Conservation (phyloP, 1,139 yeast species). For the Saccharomycopsis hybrid region DNA sequence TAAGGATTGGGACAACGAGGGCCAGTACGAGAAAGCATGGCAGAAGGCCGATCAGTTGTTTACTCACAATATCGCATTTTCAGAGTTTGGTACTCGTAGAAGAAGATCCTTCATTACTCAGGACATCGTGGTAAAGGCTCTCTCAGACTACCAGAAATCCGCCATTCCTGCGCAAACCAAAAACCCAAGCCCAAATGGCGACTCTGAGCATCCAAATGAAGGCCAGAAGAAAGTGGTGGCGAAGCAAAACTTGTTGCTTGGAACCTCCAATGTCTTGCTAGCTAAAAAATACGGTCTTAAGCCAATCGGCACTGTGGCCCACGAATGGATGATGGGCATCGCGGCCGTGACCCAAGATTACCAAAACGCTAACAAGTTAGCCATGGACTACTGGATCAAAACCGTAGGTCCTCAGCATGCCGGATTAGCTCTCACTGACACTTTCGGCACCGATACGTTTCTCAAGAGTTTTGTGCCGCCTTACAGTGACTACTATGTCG, state of each 20-base stretch:
- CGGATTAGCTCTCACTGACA: slow-evolving; percentile 92
- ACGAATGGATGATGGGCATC: slow-evolving; percentile 98
- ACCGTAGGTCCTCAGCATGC: slow-evolving; percentile 75
- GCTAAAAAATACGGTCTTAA: slow-evolving; percentile 61
- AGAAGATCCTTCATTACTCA: slow-evolving; percentile 78
- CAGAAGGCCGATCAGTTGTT: slow-evolving; percentile 51
- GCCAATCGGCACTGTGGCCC: slow-evolving; percentile 97
- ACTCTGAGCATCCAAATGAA: too few relatives aligned
- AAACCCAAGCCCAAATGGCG: too few relatives aligned
- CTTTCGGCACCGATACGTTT: slow-evolving; percentile 90
- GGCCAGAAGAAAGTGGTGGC: slow-evolving; percentile 28
- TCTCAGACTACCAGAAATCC: slow-evolving; percentile 53
- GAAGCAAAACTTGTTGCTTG: slow-evolving; percentile 41
- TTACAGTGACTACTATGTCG: slow-evolving; percentile 70
- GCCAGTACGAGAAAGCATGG: slow-evolving; percentile 61
- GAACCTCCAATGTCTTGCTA: slow-evolving; percentile 83
- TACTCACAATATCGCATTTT: slow-evolving; percentile 56
- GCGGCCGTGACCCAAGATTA: slow-evolving; percentile 86
- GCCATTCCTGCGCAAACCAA: too few relatives aligned
- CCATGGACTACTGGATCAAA: slow-evolving; percentile 83
- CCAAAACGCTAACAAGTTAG: slow-evolving; percentile 57
- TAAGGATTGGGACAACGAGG: slow-evolving; percentile 73
- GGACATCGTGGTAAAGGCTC: slow-evolving; percentile 61
- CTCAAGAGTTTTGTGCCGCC: slow-evolving; percentile 58
- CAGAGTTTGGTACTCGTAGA: slow-evolving; percentile 94